phyloP scores from a whole-genome alignment of 2,329 filamentous ascomycete genomes.

The Xylariaceae sp. region DNA sequence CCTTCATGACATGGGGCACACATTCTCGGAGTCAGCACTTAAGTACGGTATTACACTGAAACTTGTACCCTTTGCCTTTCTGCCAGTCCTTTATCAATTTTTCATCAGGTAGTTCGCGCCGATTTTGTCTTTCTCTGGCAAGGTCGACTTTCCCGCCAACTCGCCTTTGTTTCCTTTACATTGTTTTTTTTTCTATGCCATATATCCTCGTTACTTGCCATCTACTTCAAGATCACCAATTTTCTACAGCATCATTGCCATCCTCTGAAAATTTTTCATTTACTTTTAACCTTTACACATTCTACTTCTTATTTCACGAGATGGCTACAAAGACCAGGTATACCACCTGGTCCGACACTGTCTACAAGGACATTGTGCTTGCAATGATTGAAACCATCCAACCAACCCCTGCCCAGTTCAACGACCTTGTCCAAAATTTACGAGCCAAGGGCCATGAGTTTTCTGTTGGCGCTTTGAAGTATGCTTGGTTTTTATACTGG shows the following conservation, averaged over 20 bases:
- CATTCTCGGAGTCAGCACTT: conserved; percentile 21
- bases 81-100: conserved; percentile 1
- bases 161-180: too few species aligned
- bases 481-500: too few species aligned
- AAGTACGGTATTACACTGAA: conserved; percentile 15
- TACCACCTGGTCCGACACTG: conserved; percentile 47
- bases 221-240: background rate
- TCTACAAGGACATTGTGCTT: conserved; percentile 53
- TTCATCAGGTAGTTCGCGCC: too few species aligned
- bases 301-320: background rate
- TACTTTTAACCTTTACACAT: background rate
- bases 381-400: conserved; percentile 47
- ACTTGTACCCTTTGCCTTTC: background rate
- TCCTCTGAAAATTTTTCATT: background rate
- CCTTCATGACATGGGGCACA: conserved; percentile 21
- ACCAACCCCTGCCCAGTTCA: conserved; percentile 29
- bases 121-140: too few species aligned
- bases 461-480: too few species aligned
- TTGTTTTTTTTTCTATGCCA: conserved; percentile 14
- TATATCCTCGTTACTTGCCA: background rate
- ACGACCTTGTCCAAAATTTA: background rate
- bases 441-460: background rate
- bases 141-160: too few species aligned
- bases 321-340: conserved; percentile 3
- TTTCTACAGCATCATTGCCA: background rate